Conservation (phyloP, 1,284 basidiomycete species). For the Testicularia cyperi region DNA sequence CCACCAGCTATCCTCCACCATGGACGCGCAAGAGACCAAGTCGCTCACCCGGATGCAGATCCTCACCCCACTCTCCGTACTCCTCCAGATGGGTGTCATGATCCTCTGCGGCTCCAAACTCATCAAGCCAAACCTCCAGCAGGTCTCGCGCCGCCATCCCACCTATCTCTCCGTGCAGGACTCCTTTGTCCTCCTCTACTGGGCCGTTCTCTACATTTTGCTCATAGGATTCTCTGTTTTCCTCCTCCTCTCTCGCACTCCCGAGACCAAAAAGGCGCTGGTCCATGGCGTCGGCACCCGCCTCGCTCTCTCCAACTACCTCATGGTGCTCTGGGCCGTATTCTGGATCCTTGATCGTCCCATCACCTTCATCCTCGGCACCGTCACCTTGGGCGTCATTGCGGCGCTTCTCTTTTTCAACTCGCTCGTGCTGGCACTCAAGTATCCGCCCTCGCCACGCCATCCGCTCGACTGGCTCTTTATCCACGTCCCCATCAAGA, state of each 20-base stretch:
- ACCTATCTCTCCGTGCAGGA: conserved; percentile 74
- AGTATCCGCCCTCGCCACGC: conserved; percentile 56
- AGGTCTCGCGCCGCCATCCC: conserved; percentile 63
- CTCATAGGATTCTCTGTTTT: conserved; percentile 79
- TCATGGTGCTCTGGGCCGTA: conserved; percentile 80
- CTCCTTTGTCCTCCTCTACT: conserved; percentile 70
- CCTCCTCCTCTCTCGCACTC: conserved; percentile 70
- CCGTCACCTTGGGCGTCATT: conserved; percentile 34
- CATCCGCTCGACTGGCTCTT: conserved; percentile 64
- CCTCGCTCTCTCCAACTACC: conserved; percentile 76
- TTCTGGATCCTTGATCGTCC: conserved; percentile 68
- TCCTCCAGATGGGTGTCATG: conserved; percentile 41
- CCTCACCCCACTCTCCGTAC: conserved; percentile 35
- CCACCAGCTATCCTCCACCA: conserved; percentile 23
- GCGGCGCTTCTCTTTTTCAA: conserved; percentile 46
- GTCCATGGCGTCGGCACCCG: conserved; percentile 72
- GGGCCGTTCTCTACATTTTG: conserved; percentile 63
- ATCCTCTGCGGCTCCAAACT: conserved; percentile 37
- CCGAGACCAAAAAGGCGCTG: conserved; percentile 69
- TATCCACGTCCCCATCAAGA: conserved; percentile 63
- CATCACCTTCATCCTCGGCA: conserved; percentile 39
- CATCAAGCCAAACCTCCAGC: conserved; percentile 35
- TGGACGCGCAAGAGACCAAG: conserved; percentile 34
- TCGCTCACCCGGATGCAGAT: conserved; percentile 38
- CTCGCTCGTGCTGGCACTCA: conserved; percentile 36